Conservation (phyloP, 495 filamentous ascomycete genomes). For the Glutinoglossum americanum region DNA sequence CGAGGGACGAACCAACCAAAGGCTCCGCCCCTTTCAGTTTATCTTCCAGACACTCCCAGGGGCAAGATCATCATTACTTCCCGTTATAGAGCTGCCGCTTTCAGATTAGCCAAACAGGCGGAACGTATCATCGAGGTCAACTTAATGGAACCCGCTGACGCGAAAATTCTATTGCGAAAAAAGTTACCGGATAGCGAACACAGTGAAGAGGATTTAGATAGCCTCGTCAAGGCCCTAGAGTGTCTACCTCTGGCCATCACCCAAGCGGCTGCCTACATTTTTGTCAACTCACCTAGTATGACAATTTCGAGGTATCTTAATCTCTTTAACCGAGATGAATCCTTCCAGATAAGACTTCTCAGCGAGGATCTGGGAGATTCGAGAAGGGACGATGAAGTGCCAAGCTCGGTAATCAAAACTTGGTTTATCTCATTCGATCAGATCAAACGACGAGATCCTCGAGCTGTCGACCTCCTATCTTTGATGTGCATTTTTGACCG, state of each 20-base stretch:
- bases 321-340: background rate
- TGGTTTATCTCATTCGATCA: conserved; percentile 12
- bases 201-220: no score
- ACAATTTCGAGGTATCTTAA: conserved; percentile 1
- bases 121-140: conserved; percentile 6
- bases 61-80: conserved; percentile 10
- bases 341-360: background rate
- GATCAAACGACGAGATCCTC: conserved; percentile 16
- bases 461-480: conserved; percentile 22
- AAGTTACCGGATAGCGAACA: no score
- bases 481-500: conserved; percentile 23
- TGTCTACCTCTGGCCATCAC: conserved; percentile 14
- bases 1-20: no score
- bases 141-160: no score
- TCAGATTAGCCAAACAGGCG: background rate
- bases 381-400: background rate
- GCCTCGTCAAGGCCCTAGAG: conserved; percentile 12
- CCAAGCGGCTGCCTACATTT: conserved; percentile 28
- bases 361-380: background rate
- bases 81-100: conserved; percentile 5
- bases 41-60: conserved; percentile 8
- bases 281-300: conserved; percentile 12
- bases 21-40: conserved; percentile 3
- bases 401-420: background rate
- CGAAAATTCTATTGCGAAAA: no score